Conservation (phyloP, 306 rosid genomes). For the Cicer arietinum region DNA sequence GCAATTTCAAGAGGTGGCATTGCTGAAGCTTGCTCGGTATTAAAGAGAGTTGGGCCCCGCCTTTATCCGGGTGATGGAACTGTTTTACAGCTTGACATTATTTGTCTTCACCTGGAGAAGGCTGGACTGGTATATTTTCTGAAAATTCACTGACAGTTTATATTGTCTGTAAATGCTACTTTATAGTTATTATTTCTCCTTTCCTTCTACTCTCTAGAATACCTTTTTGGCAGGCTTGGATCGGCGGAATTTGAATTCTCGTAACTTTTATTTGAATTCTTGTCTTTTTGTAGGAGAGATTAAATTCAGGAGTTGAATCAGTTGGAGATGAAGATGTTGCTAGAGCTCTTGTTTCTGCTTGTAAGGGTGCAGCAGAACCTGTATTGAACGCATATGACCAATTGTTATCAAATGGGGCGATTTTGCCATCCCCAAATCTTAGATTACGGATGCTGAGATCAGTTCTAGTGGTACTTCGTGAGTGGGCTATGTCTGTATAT, state of each 20-base stretch:
- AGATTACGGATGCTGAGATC: conserved; percentile 92
- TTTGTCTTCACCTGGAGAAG: conserved; percentile 96
- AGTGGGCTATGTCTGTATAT: conserved; percentile 87
- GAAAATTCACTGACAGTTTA: conserved; percentile 3
- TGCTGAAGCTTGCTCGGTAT: conserved; percentile 91
- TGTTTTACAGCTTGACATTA: conserved; percentile 75
- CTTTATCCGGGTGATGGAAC: conserved; percentile 94
- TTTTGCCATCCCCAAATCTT: conserved; percentile 86
- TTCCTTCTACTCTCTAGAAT: not conserved
- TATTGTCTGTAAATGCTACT: conserved; percentile 34
- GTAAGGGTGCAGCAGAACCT: conserved; percentile 96
- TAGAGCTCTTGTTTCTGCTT: conserved; percentile 88
- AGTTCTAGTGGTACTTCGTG: conserved; percentile 83
- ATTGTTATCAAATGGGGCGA: conserved; percentile 81
- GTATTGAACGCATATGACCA: conserved; percentile 88
- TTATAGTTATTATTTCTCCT: not conserved
- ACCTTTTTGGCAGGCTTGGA: conserved; percentile 19
- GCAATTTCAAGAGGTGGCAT: conserved; percentile 92
- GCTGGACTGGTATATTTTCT: conserved; percentile 77
- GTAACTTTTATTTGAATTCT: conserved; percentile 13
- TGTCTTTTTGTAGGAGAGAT: conserved; percentile 73
- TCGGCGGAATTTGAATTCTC: not conserved
- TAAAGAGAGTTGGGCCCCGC: conserved; percentile 95
- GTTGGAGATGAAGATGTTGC: conserved; percentile 96
- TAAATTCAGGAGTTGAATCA: conserved; percentile 71